phyloP scores from a whole-genome alignment of 768 basidiomycete genomes.

The Clathrus columnatus region DNA sequence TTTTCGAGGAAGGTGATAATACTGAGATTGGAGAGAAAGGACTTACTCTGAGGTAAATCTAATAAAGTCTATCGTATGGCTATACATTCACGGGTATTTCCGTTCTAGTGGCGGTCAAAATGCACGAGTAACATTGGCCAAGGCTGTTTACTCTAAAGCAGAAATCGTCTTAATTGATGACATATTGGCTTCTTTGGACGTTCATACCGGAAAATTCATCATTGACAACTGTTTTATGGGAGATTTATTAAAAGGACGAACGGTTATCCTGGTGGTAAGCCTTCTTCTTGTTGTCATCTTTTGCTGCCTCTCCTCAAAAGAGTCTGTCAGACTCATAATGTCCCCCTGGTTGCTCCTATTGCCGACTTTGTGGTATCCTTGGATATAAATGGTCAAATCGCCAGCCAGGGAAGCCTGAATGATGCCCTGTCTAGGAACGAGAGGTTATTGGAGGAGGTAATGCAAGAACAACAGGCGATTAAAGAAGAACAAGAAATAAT shows the following conservation, averaged over 20 bases:
- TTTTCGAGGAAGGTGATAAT: constrained; percentile 39
- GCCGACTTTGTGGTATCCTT: constrained; percentile 16
- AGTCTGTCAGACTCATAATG: constrained; percentile 16
- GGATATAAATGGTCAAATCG: constrained; percentile 12
- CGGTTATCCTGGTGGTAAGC: constrained; percentile 33
- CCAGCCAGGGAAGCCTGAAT: constrained; percentile 9
- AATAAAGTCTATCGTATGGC: background rate
- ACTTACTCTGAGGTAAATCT: constrained; percentile 35
- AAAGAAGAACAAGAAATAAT: constrained; percentile 2
- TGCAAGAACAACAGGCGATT: background rate
- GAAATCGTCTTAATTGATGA: constrained; percentile 33
- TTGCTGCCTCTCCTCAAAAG: background rate
- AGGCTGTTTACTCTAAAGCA: constrained; percentile 31
- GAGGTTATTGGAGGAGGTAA: background rate
- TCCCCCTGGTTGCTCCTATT: constrained; percentile 12
- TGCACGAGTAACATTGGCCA: constrained; percentile 37
- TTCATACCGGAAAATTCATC: constrained; percentile 30
- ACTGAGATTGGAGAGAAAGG: constrained; percentile 58
- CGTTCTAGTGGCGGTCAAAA: constrained; percentile 34
- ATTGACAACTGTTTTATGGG: constrained; percentile 28
- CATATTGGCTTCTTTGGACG: constrained; percentile 27
- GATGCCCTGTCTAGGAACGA: background rate
- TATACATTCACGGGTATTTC: background rate
- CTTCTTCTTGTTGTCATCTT: background rate
- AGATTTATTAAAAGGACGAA: constrained; percentile 27